Base-by-base conservation (phyloP, 176 grass and related monocot genomes). In the Typha latifolia region DNA sequence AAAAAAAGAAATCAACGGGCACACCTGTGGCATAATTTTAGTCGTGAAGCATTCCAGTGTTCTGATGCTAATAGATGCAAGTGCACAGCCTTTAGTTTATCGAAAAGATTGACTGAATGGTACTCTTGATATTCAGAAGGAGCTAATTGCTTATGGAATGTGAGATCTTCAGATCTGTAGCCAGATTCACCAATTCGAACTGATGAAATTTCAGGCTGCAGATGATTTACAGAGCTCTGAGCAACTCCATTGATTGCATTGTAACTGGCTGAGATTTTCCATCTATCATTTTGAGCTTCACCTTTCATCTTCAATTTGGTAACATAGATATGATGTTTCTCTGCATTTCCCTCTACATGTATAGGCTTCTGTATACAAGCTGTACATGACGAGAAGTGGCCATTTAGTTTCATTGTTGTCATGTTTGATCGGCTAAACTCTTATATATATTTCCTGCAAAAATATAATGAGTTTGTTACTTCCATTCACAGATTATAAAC, bases 31-130 rank as follows among this genome's bases (percentile, higher is more conserved):
- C 72, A 74, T n/a, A 64, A 51, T 23, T 74, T 52, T 23, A 65
- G 48, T 49, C 2, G 62, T 64, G 72, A 74, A n/a, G 72, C 61
- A 64, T 74, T 74, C 72, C 72, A 74, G 7, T 74, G 72, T 52
- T 74, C 72, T 32, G 72, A 63, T 52, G 72, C 62, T 29, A 74
- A 51, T 64, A 74, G 27, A 37, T 64, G 72, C 62, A 74, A 32
- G 3, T 64, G 48, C 14, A 64, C 14, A 52, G 61, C 72, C 47
- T 32, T 63, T 34, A 74, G 27, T 61, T 67, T 43, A 12, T 51
- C 32, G 27, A 59, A 16, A 57, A 57, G 52, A 21, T 20, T 21
- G 19, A 57, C 14, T 12, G 31, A 32, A 64, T 64, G 62, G 31
- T 64, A n/a, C 7, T 31, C 63, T 12, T 23, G 29, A 18, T 34